A percentile compares a stretch with the other conserved stretches of the same genome.
These are phyloP conservation scores for Beauveria scarabaeidicola DNA, from an alignment of 2,329 filamentous ascomycete genomes.

Conservation along the genomic window DNA sequence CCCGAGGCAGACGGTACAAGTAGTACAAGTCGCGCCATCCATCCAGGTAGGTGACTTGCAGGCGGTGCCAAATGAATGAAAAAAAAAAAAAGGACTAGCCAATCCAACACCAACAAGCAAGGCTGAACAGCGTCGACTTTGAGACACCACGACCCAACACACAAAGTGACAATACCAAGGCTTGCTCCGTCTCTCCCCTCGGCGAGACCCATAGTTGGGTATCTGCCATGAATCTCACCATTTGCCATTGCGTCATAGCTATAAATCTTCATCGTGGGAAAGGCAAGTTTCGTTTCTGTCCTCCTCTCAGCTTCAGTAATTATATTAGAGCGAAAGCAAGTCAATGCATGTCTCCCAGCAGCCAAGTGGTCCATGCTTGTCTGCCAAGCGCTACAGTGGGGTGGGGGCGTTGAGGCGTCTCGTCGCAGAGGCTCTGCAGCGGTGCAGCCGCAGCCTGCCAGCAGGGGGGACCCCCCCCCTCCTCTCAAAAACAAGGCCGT, in stretches of 20 bases:
- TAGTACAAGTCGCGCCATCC: too few relatives aligned
- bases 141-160: background rate
- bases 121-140: too few relatives aligned
- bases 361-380: background rate
- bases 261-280: background rate
- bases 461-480: too few relatives aligned
- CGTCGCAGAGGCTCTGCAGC: conserved; percentile 1
- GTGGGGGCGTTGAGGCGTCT: background rate
- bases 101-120: too few relatives aligned
- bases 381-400: conserved; percentile 3
- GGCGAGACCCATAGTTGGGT: background rate
- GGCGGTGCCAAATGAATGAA: too few relatives aligned
- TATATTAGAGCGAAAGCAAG: background rate
- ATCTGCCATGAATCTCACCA: background rate
- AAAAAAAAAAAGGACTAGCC: too few relatives aligned
- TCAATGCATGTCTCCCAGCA: background rate
- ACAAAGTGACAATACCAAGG: background rate
- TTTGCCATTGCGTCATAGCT: background rate
- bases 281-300: conserved; percentile 4
- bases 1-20: too few relatives aligned
- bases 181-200: background rate
- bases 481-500: too few relatives aligned
- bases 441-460: too few relatives aligned
- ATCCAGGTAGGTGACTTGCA: too few relatives aligned
- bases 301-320: background rate